These are phyloP conservation scores for Diaporthe vaccinii DNA, from an alignment of 2,329 filamentous ascomycete species.

Conservation along the genomic window DNA sequence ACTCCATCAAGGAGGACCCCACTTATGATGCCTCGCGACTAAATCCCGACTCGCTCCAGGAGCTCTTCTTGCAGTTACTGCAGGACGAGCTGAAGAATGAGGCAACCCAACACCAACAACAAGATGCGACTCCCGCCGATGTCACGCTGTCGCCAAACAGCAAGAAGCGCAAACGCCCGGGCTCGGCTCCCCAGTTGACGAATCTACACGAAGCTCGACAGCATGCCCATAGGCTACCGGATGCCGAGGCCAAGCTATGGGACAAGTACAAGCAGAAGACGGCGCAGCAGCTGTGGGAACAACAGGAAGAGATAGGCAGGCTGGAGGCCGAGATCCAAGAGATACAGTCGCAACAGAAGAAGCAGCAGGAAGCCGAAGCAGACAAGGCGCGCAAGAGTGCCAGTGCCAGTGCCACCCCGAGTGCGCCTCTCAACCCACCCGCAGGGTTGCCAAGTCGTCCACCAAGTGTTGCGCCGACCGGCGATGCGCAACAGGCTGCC, in stretches of 20 bases:
- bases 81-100: conserved; percentile 77
- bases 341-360: conserved; percentile 66
- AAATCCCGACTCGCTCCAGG: conserved; percentile 81
- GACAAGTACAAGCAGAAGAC: conserved; percentile 78
- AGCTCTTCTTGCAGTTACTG: conserved; percentile 82
- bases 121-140: conserved; percentile 50
- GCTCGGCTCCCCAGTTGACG: conserved; percentile 67
- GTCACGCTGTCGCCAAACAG: conserved; percentile 67
- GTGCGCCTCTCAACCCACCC: conserved; percentile 1
- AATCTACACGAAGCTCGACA: conserved; percentile 76
- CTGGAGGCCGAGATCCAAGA: conserved; percentile 77
- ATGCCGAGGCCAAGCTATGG: conserved; percentile 81
- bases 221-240: conserved; percentile 77
- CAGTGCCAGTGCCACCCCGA: conserved; percentile 37
- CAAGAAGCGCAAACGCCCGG: conserved; percentile 81
- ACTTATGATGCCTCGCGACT: conserved; percentile 82
- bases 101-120: conserved; percentile 21
- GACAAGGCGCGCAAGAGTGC: conserved; percentile 37
- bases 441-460: conserved; percentile 31
- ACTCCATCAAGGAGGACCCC: conserved; percentile 76
- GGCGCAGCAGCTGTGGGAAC: conserved; percentile 78
- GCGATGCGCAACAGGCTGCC: conserved; percentile 18
- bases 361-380: conserved; percentile 51
- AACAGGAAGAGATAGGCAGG: conserved; percentile 76
- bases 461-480: conserved; percentile 29